phyloP scores from a whole-genome alignment of 169 alveolate genomes.

The Perkinsus marinus region DNA sequence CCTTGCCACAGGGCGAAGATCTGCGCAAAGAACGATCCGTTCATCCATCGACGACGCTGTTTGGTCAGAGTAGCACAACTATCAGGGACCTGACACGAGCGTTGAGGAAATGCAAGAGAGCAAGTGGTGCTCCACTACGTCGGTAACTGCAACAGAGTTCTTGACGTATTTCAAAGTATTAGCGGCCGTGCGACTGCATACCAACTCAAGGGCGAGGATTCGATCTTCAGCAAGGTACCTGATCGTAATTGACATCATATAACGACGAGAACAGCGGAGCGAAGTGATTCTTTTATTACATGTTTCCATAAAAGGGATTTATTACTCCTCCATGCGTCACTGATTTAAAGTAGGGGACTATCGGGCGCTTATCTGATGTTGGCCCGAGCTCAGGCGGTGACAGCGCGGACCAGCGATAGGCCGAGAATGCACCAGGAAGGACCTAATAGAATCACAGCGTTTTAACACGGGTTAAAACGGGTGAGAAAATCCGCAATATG shows the following conservation, averaged over 20 bases:
- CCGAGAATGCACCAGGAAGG: slow-evolving; percentile 24
- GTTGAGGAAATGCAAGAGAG: background rate
- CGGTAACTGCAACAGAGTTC: slow-evolving; percentile 13
- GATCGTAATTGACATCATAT: background rate
- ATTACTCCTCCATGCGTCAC: background rate
- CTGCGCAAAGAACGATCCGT: slow-evolving; percentile 19
- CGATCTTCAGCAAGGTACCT: slow-evolving; percentile 18
- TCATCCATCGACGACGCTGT: slow-evolving; percentile 18
- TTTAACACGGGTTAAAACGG: background rate
- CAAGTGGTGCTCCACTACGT: slow-evolving; percentile 2
- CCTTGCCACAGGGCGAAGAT: slow-evolving; percentile 3
- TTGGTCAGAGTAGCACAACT: slow-evolving; percentile 6
- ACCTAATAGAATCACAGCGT: background rate
- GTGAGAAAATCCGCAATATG: too few species aligned
- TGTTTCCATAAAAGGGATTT: slow-evolving; percentile 16
- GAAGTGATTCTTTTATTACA: background rate
- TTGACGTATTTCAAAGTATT: slow-evolving; percentile 6
- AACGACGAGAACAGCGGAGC: too few species aligned
- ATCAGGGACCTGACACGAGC: slow-evolving; percentile 4
- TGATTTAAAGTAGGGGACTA: slow-evolving; percentile 19
- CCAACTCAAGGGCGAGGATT: slow-evolving; percentile 10
- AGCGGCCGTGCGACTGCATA: background rate
- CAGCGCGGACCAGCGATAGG: slow-evolving; percentile 21
- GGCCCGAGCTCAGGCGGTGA: background rate
- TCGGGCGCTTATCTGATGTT: background rate